A percentile compares a stretch with the other conserved stretches of the same genome.
Conservation (phyloP, 495 filamentous ascomycete genomes). For the Neurospora discreta region DNA sequence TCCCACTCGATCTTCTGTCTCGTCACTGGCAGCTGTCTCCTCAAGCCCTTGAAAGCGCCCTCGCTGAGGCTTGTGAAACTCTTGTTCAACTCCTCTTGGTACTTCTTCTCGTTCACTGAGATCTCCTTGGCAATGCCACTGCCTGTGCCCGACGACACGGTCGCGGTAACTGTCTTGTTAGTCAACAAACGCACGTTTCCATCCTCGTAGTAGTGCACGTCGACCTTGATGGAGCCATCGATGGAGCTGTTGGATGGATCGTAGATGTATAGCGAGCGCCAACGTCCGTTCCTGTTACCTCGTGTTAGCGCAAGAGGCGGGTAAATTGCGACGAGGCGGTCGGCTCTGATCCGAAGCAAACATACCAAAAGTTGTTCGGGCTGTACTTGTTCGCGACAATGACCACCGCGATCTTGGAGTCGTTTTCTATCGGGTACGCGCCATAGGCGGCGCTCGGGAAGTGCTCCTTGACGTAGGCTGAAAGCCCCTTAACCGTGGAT, state of each 20-base stretch:
- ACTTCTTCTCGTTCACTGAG: constrained; percentile 70
- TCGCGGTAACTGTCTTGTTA: constrained; percentile 55
- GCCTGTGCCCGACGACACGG: constrained; percentile 51
- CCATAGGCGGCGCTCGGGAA: constrained; percentile 72
- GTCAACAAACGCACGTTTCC: constrained; percentile 91
- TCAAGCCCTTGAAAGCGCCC: constrained; percentile 85
- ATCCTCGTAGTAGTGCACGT: constrained; percentile 99
- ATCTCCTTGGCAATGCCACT: constrained; percentile 62
- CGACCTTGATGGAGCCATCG: constrained; percentile 60
- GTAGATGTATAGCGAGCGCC: constrained; percentile 80
- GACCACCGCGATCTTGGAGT: constrained; percentile 65
- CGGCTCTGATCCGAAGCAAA: not conserved
- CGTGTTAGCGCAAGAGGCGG: not conserved
- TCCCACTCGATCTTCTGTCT: constrained; percentile 99
- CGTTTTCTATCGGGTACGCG: constrained; percentile 66
- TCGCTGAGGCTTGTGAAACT: constrained; percentile 83
- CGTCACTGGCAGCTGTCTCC: constrained; percentile 89
- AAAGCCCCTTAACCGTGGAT: constrained; percentile 69
- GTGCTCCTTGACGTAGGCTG: constrained; percentile 75
- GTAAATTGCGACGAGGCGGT: not conserved
- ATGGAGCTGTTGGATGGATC: constrained; percentile 50
- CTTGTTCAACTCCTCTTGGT: constrained; percentile 90
- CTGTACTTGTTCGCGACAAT: constrained; percentile 94
- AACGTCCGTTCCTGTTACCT: constrained; percentile 74
- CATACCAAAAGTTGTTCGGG: constrained; percentile 90